A percentile compares a stretch with the other conserved stretches of the same genome.
Conservation (phyloP, 495 filamentous ascomycete species). For the Penicillium pulvis region DNA sequence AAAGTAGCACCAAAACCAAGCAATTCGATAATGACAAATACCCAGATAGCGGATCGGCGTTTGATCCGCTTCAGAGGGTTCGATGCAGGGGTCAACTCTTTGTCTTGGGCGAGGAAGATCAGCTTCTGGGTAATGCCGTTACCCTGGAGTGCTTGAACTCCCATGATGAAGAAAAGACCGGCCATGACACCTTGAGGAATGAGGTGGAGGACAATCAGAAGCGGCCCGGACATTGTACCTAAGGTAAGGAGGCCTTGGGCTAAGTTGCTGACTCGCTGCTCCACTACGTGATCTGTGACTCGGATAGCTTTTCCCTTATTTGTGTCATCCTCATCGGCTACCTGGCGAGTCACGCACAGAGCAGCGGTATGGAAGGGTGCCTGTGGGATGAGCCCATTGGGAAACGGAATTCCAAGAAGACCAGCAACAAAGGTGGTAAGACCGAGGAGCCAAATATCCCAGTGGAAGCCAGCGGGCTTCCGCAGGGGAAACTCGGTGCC, state of each 20-base stretch:
- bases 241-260: slow-evolving; percentile 81
- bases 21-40: slow-evolving; percentile 75
- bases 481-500: slow-evolving; percentile 88
- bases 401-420: slow-evolving; percentile 83
- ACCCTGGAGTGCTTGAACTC: slow-evolving; percentile 73
- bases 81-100: slow-evolving; percentile 57
- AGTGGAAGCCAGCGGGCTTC: slow-evolving; percentile 95
- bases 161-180: slow-evolving; percentile 95
- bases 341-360: slow-evolving; percentile 71
- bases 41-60: slow-evolving; percentile 67
- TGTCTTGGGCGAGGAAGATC: slow-evolving; percentile 73
- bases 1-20: slow-evolving; percentile 84
- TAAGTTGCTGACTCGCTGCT: slow-evolving; percentile 88
- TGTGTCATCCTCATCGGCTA: slow-evolving; percentile 58
- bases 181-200: slow-evolving; percentile 88
- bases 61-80: slow-evolving; percentile 67
- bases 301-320: slow-evolving; percentile 64
- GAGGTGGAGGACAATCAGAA: slow-evolving; percentile 78
- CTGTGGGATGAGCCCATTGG: slow-evolving; percentile 91
- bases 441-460: slow-evolving; percentile 92
- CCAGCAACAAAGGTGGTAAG: slow-evolving; percentile 84
- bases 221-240: slow-evolving; percentile 84
- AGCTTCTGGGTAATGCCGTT: slow-evolving; percentile 86
- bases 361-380: slow-evolving; percentile 90
- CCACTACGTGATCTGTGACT: slow-evolving; percentile 73